Percentiles rank a stretch among this genome's conserved stretches.
phyloP scores from a whole-genome alignment of 2,329 filamentous ascomycete species.

The Ustilaginoidea virens region DNA sequence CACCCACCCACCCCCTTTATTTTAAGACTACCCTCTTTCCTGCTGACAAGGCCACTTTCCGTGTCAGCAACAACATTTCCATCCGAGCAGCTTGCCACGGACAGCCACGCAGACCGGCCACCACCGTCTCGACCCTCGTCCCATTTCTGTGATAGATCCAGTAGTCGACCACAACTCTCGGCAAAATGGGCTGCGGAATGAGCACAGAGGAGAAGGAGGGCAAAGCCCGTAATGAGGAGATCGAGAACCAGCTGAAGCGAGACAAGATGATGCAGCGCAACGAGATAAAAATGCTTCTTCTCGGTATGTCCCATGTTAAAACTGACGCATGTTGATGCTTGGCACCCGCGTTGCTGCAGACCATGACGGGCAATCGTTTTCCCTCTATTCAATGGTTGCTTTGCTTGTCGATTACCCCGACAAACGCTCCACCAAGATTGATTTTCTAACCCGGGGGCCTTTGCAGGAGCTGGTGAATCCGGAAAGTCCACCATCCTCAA shows the following conservation, averaged over 20 bases:
- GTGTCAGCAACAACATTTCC: too few relatives aligned
- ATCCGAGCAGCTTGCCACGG: too few relatives aligned
- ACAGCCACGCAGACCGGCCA: too few relatives aligned
- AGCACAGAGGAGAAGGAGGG: constrained; percentile 99
- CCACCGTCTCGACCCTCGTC: too few relatives aligned
- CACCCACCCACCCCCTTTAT: too few relatives aligned
- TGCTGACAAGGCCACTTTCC: too few relatives aligned
- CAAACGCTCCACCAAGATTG: too few relatives aligned
- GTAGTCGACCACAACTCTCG: constrained; percentile 16
- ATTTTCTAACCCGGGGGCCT: neutral
- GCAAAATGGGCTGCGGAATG: constrained; percentile 98
- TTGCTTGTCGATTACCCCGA: neutral
- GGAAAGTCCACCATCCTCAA: constrained; percentile 31
- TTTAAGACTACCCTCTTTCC: too few relatives aligned
- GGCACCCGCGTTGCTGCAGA: too few relatives aligned
- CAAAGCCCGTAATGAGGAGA: constrained; percentile 99
- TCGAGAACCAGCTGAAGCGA: constrained; percentile 96
- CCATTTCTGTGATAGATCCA: neutral
- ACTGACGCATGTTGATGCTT: too few relatives aligned
- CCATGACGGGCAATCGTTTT: neutral
- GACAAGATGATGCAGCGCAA: constrained; percentile 98
- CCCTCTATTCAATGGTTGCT: neutral
- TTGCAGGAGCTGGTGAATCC: constrained; percentile 77
- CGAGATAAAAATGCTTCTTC: constrained; percentile 98
- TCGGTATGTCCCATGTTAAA: constrained; percentile 45